phyloP scores from a whole-genome alignment of 768 basidiomycete species.

The Kwoniella sp. region DNA sequence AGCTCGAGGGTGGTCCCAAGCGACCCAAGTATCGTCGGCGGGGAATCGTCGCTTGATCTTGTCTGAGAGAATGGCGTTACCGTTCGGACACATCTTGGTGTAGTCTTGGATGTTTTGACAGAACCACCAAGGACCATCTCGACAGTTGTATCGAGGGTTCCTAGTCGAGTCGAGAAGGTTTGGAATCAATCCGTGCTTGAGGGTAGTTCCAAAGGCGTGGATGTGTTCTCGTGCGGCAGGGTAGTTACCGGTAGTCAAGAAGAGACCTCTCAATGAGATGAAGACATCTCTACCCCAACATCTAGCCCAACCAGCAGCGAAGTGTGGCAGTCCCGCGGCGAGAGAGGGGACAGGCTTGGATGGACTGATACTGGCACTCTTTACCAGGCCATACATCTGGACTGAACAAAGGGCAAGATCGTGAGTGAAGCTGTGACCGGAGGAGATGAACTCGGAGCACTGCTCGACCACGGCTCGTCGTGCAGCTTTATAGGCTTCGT shows the following conservation, averaged over 20 bases:
- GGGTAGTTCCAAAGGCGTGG: slow-evolving; percentile 83
- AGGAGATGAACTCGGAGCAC: slow-evolving; percentile 78
- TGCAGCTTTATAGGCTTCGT: slow-evolving; percentile 88
- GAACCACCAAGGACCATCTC: slow-evolving; percentile 99
- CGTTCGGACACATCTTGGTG: slow-evolving; percentile 77
- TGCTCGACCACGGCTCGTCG: slow-evolving; percentile 81
- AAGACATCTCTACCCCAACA: slow-evolving; percentile 89
- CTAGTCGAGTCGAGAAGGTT: slow-evolving; percentile 89
- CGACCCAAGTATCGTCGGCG: slow-evolving; percentile 86
- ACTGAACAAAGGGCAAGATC: slow-evolving; percentile 72
- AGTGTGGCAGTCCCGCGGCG: slow-evolving; percentile 94
- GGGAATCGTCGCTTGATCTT: slow-evolving; percentile 91
- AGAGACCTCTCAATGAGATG: slow-evolving; percentile 88
- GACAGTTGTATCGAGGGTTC: slow-evolving; percentile 86
- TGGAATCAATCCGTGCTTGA: slow-evolving; percentile 95
- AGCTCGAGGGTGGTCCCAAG: slow-evolving; percentile 82
- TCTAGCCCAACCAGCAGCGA: slow-evolving; percentile 87
- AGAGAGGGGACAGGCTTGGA: slow-evolving; percentile 70
- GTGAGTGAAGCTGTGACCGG: slow-evolving; percentile 86
- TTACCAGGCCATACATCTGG: slow-evolving; percentile 85
- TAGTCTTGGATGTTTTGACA: slow-evolving; percentile 98
- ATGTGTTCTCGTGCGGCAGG: slow-evolving; percentile 81
- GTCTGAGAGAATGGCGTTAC: slow-evolving; percentile 75
- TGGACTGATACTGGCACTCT: slow-evolving; percentile 81
- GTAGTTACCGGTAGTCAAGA: slow-evolving; percentile 78